Conservation (phyloP, 306 rosid genomes). For the Elaeagnus macrophylla region DNA sequence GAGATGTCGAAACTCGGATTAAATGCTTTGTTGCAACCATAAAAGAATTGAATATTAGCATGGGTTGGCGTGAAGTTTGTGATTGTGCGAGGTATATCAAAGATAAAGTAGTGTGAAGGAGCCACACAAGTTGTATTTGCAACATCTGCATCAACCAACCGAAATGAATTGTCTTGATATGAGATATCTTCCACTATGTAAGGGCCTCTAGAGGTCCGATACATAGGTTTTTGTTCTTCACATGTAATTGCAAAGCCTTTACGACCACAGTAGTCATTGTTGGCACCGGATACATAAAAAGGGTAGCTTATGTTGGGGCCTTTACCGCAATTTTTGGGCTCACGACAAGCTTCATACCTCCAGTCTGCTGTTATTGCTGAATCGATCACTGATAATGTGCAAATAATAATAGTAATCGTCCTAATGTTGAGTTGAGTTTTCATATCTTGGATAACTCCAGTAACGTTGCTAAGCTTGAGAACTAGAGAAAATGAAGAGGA, state of each 20-base stretch:
- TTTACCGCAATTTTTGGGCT: slow-evolving; percentile 5
- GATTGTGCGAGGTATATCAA: rapidly evolving
- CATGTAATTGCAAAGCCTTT: background rate
- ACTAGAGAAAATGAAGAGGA: no score
- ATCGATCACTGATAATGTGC: background rate
- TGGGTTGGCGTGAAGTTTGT: background rate
- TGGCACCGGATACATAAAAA: background rate
- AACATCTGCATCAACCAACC: background rate
- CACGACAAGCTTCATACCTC: background rate
- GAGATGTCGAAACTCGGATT: background rate
- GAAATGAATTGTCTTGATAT: background rate
- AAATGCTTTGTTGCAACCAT: background rate
- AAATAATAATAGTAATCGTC: no score
- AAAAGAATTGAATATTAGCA: background rate
- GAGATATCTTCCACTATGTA: background rate
- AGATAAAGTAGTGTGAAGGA: background rate
- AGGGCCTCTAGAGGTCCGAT: background rate
- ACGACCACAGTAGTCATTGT: background rate
- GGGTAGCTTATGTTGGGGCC: slow-evolving; percentile 13
- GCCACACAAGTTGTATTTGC: background rate
- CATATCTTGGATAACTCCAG: background rate
- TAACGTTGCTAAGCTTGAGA: no score
- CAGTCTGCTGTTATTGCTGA: background rate
- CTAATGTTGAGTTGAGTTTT: no score
- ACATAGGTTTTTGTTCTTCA: background rate